These are phyloP conservation scores for Westerdykella sp. DNA, from an alignment of 2,329 filamentous ascomycete species.

Conservation along the genomic window DNA sequence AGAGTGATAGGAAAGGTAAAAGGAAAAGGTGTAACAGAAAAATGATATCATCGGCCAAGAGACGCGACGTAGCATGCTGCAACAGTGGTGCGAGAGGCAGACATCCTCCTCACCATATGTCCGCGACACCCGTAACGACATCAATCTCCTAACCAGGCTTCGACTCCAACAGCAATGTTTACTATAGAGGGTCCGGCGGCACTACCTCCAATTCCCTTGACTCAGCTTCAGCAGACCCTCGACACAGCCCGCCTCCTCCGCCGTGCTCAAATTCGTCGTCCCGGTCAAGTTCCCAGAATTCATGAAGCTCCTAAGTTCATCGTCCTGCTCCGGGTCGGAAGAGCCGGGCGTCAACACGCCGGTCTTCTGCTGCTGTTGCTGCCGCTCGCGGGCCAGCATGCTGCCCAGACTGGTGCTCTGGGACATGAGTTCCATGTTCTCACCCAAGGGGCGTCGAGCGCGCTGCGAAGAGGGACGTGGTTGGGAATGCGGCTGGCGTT, in stretches of 20 bases:
- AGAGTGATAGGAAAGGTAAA: no score
- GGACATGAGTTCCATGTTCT: constrained; percentile 40
- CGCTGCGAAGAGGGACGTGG: constrained; percentile 26
- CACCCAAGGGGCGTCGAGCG: constrained; percentile 42
- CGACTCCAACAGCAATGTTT: no score
- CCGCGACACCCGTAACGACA: no score
- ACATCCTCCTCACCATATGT: no score
- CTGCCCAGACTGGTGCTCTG: constrained; percentile 33
- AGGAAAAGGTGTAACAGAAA: no score
- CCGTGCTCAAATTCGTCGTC: constrained; percentile 47
- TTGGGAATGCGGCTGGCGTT: constrained; percentile 11
- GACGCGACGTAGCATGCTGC: no score
- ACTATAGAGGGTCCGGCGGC: no score
- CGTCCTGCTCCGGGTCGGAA: constrained; percentile 46
- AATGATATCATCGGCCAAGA: no score
- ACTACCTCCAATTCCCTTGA: constrained; percentile 73
- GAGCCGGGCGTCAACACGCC: constrained; percentile 19
- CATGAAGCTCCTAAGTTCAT: constrained; percentile 72
- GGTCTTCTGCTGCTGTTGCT: constrained; percentile 13
- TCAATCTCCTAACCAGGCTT: no score
- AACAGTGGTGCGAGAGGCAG: no score
- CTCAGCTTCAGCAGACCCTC: constrained; percentile 83
- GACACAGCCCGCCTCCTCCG: constrained; percentile 74
- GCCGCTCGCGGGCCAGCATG: constrained; percentile 26
- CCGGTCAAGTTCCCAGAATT: constrained; percentile 52